phyloP scores from a whole-genome alignment of 768 basidiomycete species.

The Lentinula edodes region DNA sequence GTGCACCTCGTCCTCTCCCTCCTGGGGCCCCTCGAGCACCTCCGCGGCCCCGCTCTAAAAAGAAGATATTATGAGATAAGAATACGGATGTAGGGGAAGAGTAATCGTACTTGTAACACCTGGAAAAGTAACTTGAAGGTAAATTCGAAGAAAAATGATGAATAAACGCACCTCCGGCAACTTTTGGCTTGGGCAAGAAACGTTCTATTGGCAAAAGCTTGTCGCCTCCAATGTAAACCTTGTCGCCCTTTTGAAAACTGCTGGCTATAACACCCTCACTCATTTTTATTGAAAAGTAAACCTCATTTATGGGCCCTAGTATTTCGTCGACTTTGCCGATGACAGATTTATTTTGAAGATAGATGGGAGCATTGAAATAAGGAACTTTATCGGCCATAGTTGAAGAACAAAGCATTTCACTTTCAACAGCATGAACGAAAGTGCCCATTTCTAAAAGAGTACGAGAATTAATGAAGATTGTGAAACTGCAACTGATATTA shows the following conservation, averaged over 20 bases:
- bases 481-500: neutral
- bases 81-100: conserved; percentile 3
- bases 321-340: conserved; percentile 99
- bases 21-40: conserved; percentile 22
- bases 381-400: conserved; percentile 86
- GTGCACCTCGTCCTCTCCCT: conserved; percentile 29
- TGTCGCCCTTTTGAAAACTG: conserved; percentile 97
- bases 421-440: conserved; percentile 94
- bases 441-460: conserved; percentile 75
- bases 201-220: conserved; percentile 94
- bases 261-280: conserved; percentile 90
- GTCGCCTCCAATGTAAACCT: conserved; percentile 96
- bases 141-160: neutral
- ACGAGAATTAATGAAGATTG: conserved; percentile 6
- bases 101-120: conserved; percentile 44
- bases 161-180: conserved; percentile 48
- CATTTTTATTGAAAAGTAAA: conserved; percentile 98
- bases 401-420: conserved; percentile 95
- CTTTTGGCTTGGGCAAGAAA: conserved; percentile 95
- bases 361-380: conserved; percentile 98
- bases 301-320: conserved; percentile 98
- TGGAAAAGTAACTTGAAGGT: conserved; percentile 14
- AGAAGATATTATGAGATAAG: conserved; percentile 7
- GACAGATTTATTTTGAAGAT: conserved; percentile 90
- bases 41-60: conserved; percentile 32